phyloP scores from a whole-genome alignment of 495 filamentous ascomycete species.

The Talaromyces wortmannii region DNA sequence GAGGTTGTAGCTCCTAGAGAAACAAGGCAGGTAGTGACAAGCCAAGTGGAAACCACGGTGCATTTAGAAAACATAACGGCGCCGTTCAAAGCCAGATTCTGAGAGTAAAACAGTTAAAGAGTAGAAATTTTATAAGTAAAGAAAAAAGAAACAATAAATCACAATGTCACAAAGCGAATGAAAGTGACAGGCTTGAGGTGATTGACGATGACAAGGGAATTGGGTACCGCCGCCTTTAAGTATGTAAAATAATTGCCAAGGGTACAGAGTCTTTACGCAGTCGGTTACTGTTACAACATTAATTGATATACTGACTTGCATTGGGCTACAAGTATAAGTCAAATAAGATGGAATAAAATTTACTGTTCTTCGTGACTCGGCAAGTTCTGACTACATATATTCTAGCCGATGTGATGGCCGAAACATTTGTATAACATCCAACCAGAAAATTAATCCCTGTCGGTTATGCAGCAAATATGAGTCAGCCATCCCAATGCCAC shows the following conservation, averaged over 20 bases:
- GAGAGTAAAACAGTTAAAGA: background rate
- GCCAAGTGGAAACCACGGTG: conserved; percentile 10
- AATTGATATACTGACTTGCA: background rate
- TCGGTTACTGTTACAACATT: background rate
- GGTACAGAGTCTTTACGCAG: too few species aligned
- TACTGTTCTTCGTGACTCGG: background rate
- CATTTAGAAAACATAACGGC: background rate
- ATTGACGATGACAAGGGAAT: too few species aligned
- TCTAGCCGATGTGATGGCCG: background rate
- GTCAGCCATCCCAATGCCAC: too few species aligned
- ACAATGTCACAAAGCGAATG: too few species aligned
- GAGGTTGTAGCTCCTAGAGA: conserved; percentile 1
- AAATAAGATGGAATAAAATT: background rate
- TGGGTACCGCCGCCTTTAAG: too few species aligned
- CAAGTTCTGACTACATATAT: background rate
- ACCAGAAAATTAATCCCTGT: too few species aligned
- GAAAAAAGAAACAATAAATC: too few species aligned
- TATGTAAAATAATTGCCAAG: too few species aligned
- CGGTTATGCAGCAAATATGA: too few species aligned
- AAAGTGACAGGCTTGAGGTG: too few species aligned
- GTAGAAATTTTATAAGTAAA: background rate
- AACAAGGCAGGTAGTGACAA: conserved; percentile 15
- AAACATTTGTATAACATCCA: background rate
- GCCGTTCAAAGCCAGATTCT: too few species aligned
- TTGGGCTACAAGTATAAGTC: too few species aligned